A percentile compares a stretch with the other conserved stretches of the same genome.
These are phyloP conservation scores for Allium cepa DNA, from an alignment of 106 monocot genomes.

Conservation along the genomic window DNA sequence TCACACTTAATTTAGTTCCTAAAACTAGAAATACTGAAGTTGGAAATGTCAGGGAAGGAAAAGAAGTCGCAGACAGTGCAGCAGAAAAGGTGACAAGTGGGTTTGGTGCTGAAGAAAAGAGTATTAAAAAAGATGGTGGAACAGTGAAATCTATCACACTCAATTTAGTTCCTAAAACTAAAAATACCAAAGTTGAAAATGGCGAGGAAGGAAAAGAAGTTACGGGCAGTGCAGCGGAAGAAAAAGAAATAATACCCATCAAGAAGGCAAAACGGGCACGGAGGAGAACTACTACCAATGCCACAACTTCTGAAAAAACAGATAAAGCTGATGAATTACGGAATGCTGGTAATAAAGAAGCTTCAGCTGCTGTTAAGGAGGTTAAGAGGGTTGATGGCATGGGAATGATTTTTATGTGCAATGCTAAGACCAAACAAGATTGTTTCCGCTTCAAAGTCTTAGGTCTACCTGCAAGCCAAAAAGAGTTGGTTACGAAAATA, in stretches of 20 bases:
- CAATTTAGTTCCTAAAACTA: not conserved
- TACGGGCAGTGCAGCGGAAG: not conserved
- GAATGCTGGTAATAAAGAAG: slow-evolving; percentile 10
- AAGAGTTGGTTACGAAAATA: slow-evolving; percentile 26
- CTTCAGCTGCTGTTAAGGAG: slow-evolving; percentile 11
- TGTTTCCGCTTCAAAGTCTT: slow-evolving; percentile 33
- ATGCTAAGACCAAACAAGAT: slow-evolving; percentile 34
- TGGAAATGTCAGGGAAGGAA: not conserved
- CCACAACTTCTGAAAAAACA: slow-evolving; percentile 1
- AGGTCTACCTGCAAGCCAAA: slow-evolving; percentile 36
- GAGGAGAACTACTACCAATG: not conserved
- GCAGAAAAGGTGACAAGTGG: too few relatives aligned
- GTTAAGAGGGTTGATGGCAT: slow-evolving; percentile 21
- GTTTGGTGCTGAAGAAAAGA: not conserved
- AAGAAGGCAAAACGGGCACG: slow-evolving; percentile 1
- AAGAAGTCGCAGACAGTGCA: too few relatives aligned
- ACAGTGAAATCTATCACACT: not conserved
- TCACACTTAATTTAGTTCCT: not conserved
- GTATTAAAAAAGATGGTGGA: not conserved
- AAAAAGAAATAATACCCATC: too few relatives aligned
- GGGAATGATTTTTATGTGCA: slow-evolving; percentile 47
- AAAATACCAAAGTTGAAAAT: not conserved
- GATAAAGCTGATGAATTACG: not conserved
- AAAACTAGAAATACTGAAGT: not conserved
- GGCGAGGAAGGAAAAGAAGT: not conserved